phyloP scores from a whole-genome alignment of 257 asterid species.

The Linaria vulgaris region DNA sequence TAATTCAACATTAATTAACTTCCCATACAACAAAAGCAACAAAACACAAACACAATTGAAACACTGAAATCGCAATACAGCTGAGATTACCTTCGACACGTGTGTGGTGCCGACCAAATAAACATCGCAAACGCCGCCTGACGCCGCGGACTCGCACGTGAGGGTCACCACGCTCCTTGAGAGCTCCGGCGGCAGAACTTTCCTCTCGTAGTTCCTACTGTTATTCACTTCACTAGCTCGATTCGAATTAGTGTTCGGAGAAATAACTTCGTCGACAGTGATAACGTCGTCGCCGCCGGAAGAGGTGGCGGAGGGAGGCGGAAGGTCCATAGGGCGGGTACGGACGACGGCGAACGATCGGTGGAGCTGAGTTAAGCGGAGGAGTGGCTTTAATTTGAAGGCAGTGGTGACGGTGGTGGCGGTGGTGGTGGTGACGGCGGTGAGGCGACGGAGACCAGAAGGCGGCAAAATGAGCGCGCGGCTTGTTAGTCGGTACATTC shows the following conservation, averaged over 20 bases:
- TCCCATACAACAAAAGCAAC: background rate
- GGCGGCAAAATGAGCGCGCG: background rate
- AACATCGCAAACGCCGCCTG: slow-evolving; percentile 79
- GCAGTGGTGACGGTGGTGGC: background rate
- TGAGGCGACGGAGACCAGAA: background rate
- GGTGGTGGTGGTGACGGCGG: background rate
- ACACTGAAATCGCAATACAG: no score
- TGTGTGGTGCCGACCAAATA: slow-evolving; percentile 89
- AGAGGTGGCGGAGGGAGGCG: background rate
- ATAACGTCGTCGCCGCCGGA: background rate
- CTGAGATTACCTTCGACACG: slow-evolving; percentile 61
- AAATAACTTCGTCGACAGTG: background rate
- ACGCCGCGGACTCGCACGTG: slow-evolving; percentile 70
- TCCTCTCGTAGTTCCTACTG: slow-evolving; percentile 32
- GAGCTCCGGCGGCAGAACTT: slow-evolving; percentile 67
- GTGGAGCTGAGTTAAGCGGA: background rate
- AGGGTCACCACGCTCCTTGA: slow-evolving; percentile 56
- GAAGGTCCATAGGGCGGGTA: background rate
- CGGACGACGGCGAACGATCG: background rate
- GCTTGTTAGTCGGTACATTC: background rate
- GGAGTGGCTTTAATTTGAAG: background rate
- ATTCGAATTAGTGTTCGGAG: background rate
- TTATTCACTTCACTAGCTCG: background rate
- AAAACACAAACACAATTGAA: background rate
- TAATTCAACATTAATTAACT: no score